A percentile compares a stretch with the other conserved stretches of the same genome.
phyloP scores from a whole-genome alignment of 495 filamentous ascomycete species.

The Thozetella sp. region DNA sequence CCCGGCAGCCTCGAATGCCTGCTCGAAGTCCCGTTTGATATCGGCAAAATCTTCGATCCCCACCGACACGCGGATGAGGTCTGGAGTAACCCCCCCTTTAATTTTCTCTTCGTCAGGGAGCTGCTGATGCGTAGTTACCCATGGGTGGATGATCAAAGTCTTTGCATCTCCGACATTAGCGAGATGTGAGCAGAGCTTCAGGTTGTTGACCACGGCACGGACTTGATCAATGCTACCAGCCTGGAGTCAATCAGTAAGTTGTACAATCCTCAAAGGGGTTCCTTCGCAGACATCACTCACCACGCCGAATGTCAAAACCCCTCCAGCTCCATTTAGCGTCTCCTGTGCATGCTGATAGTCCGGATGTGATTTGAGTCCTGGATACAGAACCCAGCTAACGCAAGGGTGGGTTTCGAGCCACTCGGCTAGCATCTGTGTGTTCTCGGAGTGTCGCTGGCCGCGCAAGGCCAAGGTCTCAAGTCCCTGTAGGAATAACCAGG shows the following conservation, averaged over 20 bases:
- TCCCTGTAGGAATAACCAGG: slow-evolving; percentile 41
- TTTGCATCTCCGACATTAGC: slow-evolving; percentile 46
- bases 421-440: slow-evolving; percentile 35
- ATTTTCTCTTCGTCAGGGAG: slow-evolving; percentile 44
- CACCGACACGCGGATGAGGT: slow-evolving; percentile 37
- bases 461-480: slow-evolving; percentile 36
- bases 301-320: slow-evolving; percentile 42
- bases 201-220: slow-evolving; percentile 39
- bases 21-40: slow-evolving; percentile 41
- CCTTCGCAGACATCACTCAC: slow-evolving; percentile 6
- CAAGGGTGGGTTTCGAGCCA: slow-evolving; percentile 37
- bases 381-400: slow-evolving; percentile 41
- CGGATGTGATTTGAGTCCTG: slow-evolving; percentile 35
- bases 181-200: slow-evolving; percentile 39
- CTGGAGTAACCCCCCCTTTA: slow-evolving; percentile 39
- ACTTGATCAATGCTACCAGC: slow-evolving; percentile 38
- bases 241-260: slow-evolving; percentile 19
- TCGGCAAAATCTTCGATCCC: slow-evolving; percentile 42
- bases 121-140: slow-evolving; percentile 44
- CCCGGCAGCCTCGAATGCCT: slow-evolving; percentile 38
- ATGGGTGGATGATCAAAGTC: slow-evolving; percentile 42
- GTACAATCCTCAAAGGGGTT: slow-evolving; percentile 58
- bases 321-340: slow-evolving; percentile 33
- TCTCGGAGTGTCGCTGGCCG: slow-evolving; percentile 35
- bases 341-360: slow-evolving; percentile 36